These are phyloP conservation scores for Withania somnifera DNA, from an alignment of 305 asterid genomes.

Conservation along the genomic window DNA sequence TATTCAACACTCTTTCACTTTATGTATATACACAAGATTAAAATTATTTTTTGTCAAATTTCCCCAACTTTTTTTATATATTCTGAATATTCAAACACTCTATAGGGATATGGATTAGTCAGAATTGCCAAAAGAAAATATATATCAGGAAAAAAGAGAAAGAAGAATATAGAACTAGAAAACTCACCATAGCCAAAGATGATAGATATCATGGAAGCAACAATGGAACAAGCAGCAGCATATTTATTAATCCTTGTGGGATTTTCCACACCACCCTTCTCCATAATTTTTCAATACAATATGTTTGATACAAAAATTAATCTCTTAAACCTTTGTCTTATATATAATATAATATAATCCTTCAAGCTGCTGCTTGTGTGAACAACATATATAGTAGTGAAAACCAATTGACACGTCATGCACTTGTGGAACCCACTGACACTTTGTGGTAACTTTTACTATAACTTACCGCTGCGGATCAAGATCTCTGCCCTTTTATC, in stretches of 20 bases:
- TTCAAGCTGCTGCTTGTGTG: neutral
- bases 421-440: neutral
- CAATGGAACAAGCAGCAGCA: slow-evolving; percentile 50
- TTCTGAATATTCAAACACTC: no score
- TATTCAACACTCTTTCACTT: no score
- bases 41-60: no score
- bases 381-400: neutral
- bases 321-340: no score
- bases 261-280: slow-evolving; percentile 12
- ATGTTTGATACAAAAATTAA: no score
- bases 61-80: no score
- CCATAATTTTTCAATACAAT: slow-evolving; percentile 8
- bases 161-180: neutral
- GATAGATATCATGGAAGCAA: slow-evolving; percentile 66
- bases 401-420: neutral
- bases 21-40: no score
- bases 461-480: neutral
- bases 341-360: neutral
- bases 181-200: slow-evolving; percentile 62
- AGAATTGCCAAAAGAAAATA: neutral
- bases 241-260: slow-evolving; percentile 33
- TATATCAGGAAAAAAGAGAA: neutral
- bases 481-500: neutral
- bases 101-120: neutral
- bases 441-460: neutral